These are phyloP conservation scores for Ophiognomonia clavigignenti-juglandacearum DNA, from an alignment of 2,329 filamentous ascomycete species.

Conservation along the genomic window DNA sequence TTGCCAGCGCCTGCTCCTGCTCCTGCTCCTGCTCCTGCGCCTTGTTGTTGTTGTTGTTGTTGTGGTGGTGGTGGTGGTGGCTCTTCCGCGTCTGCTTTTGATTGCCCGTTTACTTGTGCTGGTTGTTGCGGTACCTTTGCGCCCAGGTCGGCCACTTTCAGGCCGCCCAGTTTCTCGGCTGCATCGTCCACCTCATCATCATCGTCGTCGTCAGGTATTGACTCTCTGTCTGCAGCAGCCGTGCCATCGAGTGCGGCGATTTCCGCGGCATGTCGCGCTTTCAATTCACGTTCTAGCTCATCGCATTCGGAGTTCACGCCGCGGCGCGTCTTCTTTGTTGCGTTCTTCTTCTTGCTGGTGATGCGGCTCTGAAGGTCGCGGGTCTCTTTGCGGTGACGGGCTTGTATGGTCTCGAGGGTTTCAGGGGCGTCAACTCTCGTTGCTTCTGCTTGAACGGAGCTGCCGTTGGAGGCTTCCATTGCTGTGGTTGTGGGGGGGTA, in stretches of 20 bases:
- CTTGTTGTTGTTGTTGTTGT: slow-evolving; percentile 4
- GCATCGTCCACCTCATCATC: slow-evolving; percentile 14
- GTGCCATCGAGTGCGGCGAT: slow-evolving; percentile 36
- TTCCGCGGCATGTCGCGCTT: slow-evolving; percentile 63
- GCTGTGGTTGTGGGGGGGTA: too few relatives aligned
- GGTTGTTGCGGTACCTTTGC: slow-evolving; percentile 17
- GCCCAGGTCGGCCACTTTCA: slow-evolving; percentile 17
- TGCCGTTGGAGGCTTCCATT: too few relatives aligned
- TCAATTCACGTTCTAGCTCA: slow-evolving; percentile 60
- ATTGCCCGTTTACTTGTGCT: background rate
- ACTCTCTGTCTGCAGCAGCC: background rate
- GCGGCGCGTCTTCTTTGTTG: slow-evolving; percentile 80
- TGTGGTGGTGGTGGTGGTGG: slow-evolving; percentile 8
- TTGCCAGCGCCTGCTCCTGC: slow-evolving; percentile 35
- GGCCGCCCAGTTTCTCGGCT: slow-evolving; percentile 13
- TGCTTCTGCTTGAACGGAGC: too few relatives aligned
- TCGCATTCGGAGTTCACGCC: slow-evolving; percentile 74
- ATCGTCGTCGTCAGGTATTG: slow-evolving; percentile 1
- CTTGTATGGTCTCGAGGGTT: slow-evolving; percentile 69
- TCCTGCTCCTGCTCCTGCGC: slow-evolving; percentile 17
- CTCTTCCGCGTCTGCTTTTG: slow-evolving; percentile 16
- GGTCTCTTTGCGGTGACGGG: slow-evolving; percentile 82
- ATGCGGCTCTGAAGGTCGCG: slow-evolving; percentile 79
- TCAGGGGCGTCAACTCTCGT: slow-evolving; percentile 33
- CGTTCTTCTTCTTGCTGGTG: slow-evolving; percentile 95